Base-by-base conservation (phyloP, 2,329 filamentous ascomycete species). In the Penicillium sp. region DNA sequence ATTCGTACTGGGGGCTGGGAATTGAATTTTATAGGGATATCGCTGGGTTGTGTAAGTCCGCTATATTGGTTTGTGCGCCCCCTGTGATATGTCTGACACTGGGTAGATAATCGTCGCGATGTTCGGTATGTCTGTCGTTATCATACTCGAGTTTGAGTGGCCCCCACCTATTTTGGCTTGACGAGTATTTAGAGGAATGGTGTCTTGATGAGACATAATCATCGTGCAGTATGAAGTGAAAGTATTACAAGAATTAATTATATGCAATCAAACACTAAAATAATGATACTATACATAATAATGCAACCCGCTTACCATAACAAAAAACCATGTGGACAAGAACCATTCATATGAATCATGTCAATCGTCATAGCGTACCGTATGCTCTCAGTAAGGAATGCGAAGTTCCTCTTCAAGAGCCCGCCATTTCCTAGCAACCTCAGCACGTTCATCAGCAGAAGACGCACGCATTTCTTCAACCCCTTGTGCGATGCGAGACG, bases 1-100 rank as follows among this genome's bases (percentile, higher is more conserved):
- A 76, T 83, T 0, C 70, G 80, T 64, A 76, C 78, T 2, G 83
- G 84, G 6, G 84, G 84, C 0, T 85, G 82, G 79, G 84, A 87
- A 63, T 64, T 86, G 7, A 73, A 76, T 48, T 60, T 70, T 0
- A 75, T 85, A 11, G 80, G 79, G 55, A 57, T 69, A 3, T 66
- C 78, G 27, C 68, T 78, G 30, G 68, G 78, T 29, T 34, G 79
- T 55, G 83, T 86, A 61, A 76, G 82, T 23, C 5, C 5, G 23
- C 3, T 74, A 10, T 5, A 4, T 2, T 48, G 4, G 9, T 26
- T 18, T 40, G 23, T 40, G n/a, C 13, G 3, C 13, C 30, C 13
- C 30, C 9, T 13, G 13, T 7, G n/a, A 5, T 32, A 19, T 44
- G 11, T 30, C 56, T 65, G 36, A 57, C 29, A 1, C 9, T 8